phyloP scores from a whole-genome alignment of 2,329 filamentous ascomycete species.

The Periglandula ipomoeae region DNA sequence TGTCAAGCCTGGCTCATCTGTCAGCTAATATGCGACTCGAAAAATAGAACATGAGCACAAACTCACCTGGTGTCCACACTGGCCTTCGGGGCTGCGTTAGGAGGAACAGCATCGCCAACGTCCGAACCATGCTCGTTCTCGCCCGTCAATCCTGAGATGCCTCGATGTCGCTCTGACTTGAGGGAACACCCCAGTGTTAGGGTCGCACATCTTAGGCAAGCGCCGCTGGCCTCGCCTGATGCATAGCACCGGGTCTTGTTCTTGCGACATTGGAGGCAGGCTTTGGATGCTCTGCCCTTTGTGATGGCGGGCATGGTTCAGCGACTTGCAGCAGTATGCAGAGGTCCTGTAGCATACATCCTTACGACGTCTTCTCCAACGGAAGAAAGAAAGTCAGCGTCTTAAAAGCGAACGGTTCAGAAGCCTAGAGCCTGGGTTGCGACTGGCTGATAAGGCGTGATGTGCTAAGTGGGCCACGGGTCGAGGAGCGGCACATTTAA shows the following conservation, averaged over 20 bases:
- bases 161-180: background rate
- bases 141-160: too few relatives aligned
- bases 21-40: too few relatives aligned
- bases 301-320: constrained; percentile 15
- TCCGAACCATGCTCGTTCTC: background rate
- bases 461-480: background rate
- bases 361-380: too few relatives aligned
- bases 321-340: background rate
- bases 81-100: background rate
- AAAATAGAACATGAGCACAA: background rate
- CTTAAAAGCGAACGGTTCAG: too few relatives aligned
- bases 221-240: constrained; percentile 3
- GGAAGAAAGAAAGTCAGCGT: too few relatives aligned
- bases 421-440: too few relatives aligned
- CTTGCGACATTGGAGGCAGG: constrained; percentile 17
- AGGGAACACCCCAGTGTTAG: constrained; percentile 16
- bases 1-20: constrained; percentile 1
- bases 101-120: background rate
- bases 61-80: background rate
- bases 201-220: constrained; percentile 18
- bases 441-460: background rate
- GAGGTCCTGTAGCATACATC: background rate
- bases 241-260: constrained; percentile 19
- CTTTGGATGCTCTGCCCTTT: constrained; percentile 16
- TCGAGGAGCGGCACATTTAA: too few relatives aligned